Base-by-base conservation (phyloP, 352 stramenopile genomes). In the Thalassiosira oceanica region DNA sequence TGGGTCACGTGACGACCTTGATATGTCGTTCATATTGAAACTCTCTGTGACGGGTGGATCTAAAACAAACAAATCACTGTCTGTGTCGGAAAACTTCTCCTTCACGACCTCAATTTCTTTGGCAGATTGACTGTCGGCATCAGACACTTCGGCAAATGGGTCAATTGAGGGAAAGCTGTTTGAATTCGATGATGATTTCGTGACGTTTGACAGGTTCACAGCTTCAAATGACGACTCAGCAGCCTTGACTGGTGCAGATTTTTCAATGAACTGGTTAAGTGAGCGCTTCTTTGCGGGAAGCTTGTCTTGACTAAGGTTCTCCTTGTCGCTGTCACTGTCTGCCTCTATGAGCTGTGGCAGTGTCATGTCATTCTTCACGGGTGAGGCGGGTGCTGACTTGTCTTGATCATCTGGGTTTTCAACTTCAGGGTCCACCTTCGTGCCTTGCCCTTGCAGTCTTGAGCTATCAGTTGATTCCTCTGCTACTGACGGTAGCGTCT, bases 51-150 rank as follows among this genome's bases (percentile, higher is more conserved):
- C 48, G 21, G 65, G 42, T 26, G 61, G 43, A 26, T 24, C 35
- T 61, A 51, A 26, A 79, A 79, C 43, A 79, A 51, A 26, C 62
- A 49, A 37, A 8, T 39, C n/a, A 8, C 28, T 66, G 21, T 79
- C 69, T 13, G 35, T 66, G 29, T 79, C 69, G 11, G 44, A 37
- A 54, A 29, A 66, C 41, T 68, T 73, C 51, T 79, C 69, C 29
- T 62, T 65, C 3, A 68, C 10, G 15, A 53, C 45, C 29, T 64
- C 26, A 16, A 55, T 28, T 20, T 52, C 16, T n/a, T n/a, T n/a
- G n/a, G n/a, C n/a, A n/a, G n/a, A n/a, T n/a, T n/a, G n/a, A n/a
- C n/a, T n/a, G n/a, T n/a, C n/a, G n/a, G n/a, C n/a, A n/a, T n/a
- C n/a, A n/a, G n/a, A n/a, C n/a, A n/a, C n/a, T n/a, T n/a, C n/a